Evolutionary conservation across 2,329 filamentous ascomycete species (phyloP), one percentile per base, ranked within the genome.

Genomic region (Magnaporthiopsis rhizophila): DNA sequence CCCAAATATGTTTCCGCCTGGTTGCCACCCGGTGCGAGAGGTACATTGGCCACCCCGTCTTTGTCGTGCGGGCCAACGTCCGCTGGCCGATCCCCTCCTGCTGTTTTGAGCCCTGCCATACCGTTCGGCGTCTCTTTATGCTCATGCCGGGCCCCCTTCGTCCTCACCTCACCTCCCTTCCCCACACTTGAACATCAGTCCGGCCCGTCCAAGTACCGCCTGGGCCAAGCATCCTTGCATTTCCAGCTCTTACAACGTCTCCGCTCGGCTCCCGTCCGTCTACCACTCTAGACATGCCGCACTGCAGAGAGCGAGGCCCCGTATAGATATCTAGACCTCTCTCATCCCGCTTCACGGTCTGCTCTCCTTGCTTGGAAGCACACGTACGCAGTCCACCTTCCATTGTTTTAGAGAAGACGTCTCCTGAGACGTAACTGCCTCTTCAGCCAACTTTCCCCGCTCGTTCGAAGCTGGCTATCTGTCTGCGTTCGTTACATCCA

Each of bases 391-490:
- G 45, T 45, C 32, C 45, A 62, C 58, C 64, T 62, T 59, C 15
- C 58, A 24, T 24, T 56, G 2, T 24, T n/a, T 2, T 8, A 21
- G 21, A 18, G 21, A 18, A 50, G 11, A 50, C 9, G 38, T 50
- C 38, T 50, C 30, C 21, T n/a, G 45, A 53, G 71, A 74, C 74
- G 70, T 70, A 70, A 66, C 71, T 67, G 69, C 69, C 69, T 71
- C 75, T 78, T 78, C 76, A 74, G 70, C 76, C 76, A 78, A 77
- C 76, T 78, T 69, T 72, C 68, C 72, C 69, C 76, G 73, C 71
- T 79, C 77, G 74, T 78, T 78, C 69, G 75, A 78, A 78, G 74
- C 75, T 66, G 68, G 64, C 66, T 68, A 67, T 70, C 69, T 65
- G 45, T 53, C 45, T 65, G 61, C 13, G 15, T 62, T 66, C 63